Percentiles rank a stretch among this genome's conserved stretches.
Evolutionary conservation across 2,329 filamentous ascomycete genomes (phyloP).

Genomic region (Bipolaris cookei): DNA sequence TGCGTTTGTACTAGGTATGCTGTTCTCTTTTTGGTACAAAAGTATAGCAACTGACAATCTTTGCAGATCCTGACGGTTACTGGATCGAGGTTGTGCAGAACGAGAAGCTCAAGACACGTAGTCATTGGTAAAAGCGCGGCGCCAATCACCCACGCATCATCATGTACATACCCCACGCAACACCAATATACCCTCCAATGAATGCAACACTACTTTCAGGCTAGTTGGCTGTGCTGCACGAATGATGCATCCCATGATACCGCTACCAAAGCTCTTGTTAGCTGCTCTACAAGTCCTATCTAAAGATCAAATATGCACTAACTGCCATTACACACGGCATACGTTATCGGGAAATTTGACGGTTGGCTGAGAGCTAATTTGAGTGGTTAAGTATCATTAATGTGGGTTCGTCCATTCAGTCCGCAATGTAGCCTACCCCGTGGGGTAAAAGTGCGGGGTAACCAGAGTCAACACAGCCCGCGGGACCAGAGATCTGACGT

Average conservation of each 20-base stretch:
- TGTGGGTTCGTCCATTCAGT: neutral
- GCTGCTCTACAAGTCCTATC: neutral
- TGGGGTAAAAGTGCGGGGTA: conserved; percentile 47
- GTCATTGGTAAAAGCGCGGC: conserved; percentile 45
- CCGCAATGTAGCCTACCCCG: conserved; percentile 16
- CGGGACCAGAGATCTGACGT: conserved; percentile 35
- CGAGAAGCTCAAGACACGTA: conserved; percentile 62
- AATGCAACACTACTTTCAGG: conserved; percentile 12
- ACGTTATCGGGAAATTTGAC: neutral
- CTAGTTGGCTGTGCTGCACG: conserved; percentile 9
- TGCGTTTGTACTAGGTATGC: conserved; percentile 77
- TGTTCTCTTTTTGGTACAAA: neutral
- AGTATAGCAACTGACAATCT: conserved; percentile 18
- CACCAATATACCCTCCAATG: conserved; percentile 22
- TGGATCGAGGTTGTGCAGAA: conserved; percentile 85
- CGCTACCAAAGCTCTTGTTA: neutral
- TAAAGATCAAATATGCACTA: neutral
- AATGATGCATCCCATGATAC: conserved; percentile 9
- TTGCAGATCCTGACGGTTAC: conserved; percentile 74
- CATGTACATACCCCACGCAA: conserved; percentile 22
- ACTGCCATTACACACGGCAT: neutral
- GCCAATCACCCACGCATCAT: conserved; percentile 13
- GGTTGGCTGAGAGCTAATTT: neutral
- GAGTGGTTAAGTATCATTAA: neutral
- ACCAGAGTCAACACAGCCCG: conserved; percentile 27